Conservation (phyloP, 257 asterid species). For the Ehretia macrophylla region DNA sequence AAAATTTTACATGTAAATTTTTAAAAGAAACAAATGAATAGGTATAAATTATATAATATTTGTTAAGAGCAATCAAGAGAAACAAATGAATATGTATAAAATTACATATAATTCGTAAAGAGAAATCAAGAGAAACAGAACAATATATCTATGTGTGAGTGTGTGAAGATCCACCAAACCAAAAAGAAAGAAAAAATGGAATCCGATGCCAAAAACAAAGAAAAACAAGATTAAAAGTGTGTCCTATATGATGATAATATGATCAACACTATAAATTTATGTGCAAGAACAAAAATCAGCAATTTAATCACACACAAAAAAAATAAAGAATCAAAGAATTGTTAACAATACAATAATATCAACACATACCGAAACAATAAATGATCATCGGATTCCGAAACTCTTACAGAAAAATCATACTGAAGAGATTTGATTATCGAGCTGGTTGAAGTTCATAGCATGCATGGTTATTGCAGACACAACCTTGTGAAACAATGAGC, state of each 20-base stretch:
- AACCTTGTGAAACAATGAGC: constrained; percentile 32
- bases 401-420: constrained; percentile 38
- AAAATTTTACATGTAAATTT: background rate
- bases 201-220: constrained; percentile 81
- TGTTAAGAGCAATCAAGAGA: constrained; percentile 55
- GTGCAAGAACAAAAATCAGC: constrained; percentile 68
- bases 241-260: constrained; percentile 50
- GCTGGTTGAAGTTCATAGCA: constrained; percentile 25
- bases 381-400: constrained; percentile 88
- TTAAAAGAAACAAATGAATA: background rate
- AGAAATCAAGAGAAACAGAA: constrained; percentile 67
- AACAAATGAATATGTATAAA: constrained; percentile 35
- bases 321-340: constrained; percentile 73
- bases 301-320: constrained; percentile 12
- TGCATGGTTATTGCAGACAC: constrained; percentile 25
- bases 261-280: constrained; percentile 27
- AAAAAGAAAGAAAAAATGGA: constrained; percentile 46
- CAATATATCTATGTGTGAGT: constrained; percentile 44
- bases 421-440: too few species aligned
- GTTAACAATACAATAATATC: constrained; percentile 15
- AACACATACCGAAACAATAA: constrained; percentile 44
- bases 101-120: constrained; percentile 14
- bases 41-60: background rate
- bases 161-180: constrained; percentile 51
- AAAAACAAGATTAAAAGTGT: constrained; percentile 25